Evolutionary conservation across 2,329 filamentous ascomycete species (phyloP), one percentile per base, ranked within the genome.

Genomic region (Huntiella abstrusa): DNA sequence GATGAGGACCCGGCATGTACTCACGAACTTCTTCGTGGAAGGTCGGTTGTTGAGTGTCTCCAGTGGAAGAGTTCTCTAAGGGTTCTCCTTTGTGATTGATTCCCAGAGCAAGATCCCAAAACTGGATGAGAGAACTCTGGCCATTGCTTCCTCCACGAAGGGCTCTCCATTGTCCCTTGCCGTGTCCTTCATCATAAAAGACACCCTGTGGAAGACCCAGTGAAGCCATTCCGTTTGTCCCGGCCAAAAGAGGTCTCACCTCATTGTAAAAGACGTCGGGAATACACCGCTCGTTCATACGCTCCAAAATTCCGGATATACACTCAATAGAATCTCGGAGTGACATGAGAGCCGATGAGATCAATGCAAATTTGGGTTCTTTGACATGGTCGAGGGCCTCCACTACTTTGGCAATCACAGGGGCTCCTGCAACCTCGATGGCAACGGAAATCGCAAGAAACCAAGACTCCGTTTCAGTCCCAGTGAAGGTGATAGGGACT

Each of bases 391-490:
- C 68, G 48, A 98, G 86, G 39, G 91, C 91, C 34, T 77, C 70
- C 38, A 98, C 68, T 83, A 95, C 93, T 49, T 94, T 65, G 0
- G 86, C 79, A 45, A 98, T 78, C 48, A 87, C 82, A 4, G 85
- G 82, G 0, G 80, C 91, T 17, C 84, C 88, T 46, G 85, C 79
- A 46, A 86, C 86, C 63, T 98, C 91, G 53, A 98, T 95, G 52
- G 88, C 91, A 2, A 95, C 83, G 0, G 86, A 95, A 45, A 96
- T 77, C n/a, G 96, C 70, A 60, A 95, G 98, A 59, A 98, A 98
- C 91, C 91, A 98, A 52, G 91, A 93, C 64, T 98, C 91, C 58
- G 98, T 91, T 47, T 93, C 68, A 6, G 86, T 87, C 43, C 91
- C 91, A 12, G 91, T 96, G 58, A 95, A 92, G 11, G 91, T 95